phyloP scores from a whole-genome alignment of 768 basidiomycete species.

The Amylocystis lapponica region DNA sequence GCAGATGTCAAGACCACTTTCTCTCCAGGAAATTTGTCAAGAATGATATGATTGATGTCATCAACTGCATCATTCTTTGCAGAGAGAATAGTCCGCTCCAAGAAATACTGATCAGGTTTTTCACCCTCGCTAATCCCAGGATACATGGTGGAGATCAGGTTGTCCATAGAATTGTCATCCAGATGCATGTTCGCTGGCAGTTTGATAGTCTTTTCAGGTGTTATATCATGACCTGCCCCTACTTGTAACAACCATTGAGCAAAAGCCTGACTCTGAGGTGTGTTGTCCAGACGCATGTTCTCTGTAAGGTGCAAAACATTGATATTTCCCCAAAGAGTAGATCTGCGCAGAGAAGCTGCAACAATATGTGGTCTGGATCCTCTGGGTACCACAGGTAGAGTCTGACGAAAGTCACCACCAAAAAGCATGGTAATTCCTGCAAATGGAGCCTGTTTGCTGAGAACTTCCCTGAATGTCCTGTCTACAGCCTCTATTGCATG shows the following conservation, averaged over 20 bases:
- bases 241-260: constrained; percentile 13
- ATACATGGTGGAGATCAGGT: constrained; percentile 2
- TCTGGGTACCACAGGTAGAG: constrained; percentile 35
- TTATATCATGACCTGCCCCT: constrained; percentile 6
- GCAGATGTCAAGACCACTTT: constrained; percentile 14
- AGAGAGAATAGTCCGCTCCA: constrained; percentile 30
- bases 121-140: neutral
- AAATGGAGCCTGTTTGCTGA: constrained; percentile 27
- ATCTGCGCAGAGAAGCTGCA: constrained; percentile 27
- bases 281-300: constrained; percentile 1
- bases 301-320: neutral
- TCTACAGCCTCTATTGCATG: constrained; percentile 37
- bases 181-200: neutral
- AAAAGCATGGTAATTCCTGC: constrained; percentile 41
- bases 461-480: constrained; percentile 29
- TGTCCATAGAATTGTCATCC: neutral
- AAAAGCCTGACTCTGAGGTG: neutral
- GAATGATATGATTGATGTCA: constrained; percentile 23
- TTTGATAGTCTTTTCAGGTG: neutral
- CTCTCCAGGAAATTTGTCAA: constrained; percentile 15
- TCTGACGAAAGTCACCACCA: constrained; percentile 46
- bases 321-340: constrained; percentile 3
- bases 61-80: constrained; percentile 31
- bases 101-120: constrained; percentile 27
- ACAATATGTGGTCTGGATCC: constrained; percentile 35